phyloP scores from a whole-genome alignment of 129 eudicot species.

The Gnaphalium uliginosum region DNA sequence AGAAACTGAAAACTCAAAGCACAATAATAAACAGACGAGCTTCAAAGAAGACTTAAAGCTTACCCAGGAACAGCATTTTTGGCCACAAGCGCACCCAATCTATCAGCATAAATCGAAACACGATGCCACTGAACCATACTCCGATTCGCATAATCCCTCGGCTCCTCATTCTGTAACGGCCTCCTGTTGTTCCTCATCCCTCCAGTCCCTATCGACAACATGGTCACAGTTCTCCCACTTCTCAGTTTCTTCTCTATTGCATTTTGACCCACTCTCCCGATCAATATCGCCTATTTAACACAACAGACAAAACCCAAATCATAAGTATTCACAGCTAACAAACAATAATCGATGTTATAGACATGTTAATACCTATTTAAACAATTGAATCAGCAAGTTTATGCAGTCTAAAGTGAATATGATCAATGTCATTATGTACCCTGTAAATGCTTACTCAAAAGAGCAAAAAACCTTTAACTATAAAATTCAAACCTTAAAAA shows the following conservation, averaged over 20 bases:
- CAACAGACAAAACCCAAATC: constrained; percentile 9
- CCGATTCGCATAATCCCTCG: constrained; percentile 80
- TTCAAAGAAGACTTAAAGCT: constrained; percentile 1
- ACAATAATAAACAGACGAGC: neutral
- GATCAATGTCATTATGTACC: neutral
- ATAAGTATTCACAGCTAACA: neutral
- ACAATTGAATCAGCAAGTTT: neutral
- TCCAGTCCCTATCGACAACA: constrained; percentile 80
- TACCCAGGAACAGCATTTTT: constrained; percentile 83
- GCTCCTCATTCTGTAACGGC: constrained; percentile 80
- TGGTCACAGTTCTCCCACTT: constrained; percentile 70
- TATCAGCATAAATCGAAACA: constrained; percentile 74
- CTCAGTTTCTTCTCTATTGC: constrained; percentile 78
- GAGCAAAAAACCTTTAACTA: neutral
- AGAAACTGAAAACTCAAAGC: neutral
- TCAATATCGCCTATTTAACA: constrained; percentile 61
- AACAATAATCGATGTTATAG: neutral
- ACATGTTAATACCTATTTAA: neutral
- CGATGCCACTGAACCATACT: constrained; percentile 94
- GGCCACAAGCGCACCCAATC: constrained; percentile 65
- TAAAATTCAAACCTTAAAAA: neutral
- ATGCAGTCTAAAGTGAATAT: neutral
- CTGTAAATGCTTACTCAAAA: neutral
- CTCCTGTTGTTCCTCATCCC: constrained; percentile 85
- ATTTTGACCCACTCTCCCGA: constrained; percentile 78